Conservation (phyloP, 2,329 filamentous ascomycete genomes). For the Cercospora sesami region DNA sequence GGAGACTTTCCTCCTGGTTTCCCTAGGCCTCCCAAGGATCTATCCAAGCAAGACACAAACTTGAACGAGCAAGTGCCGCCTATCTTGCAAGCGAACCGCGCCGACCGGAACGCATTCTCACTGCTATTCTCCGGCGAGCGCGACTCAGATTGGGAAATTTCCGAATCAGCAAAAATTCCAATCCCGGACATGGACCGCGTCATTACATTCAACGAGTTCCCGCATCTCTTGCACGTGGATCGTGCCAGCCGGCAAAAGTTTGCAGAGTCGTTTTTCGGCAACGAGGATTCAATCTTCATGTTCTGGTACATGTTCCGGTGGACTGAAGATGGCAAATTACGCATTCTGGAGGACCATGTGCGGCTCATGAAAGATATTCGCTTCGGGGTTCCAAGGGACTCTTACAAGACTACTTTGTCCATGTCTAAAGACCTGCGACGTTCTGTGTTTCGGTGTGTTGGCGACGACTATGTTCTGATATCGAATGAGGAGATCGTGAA, state of each 20-base stretch:
- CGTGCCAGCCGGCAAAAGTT: not conserved
- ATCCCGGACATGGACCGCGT: not conserved
- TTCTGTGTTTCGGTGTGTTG: not conserved
- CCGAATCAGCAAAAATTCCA: not conserved
- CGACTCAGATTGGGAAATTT: not conserved
- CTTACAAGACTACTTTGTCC: not conserved
- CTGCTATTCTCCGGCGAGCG: not conserved
- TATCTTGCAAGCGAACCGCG: not conserved
- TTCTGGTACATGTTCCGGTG: not conserved
- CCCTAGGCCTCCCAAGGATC: not conserved
- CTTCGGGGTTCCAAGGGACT: not conserved
- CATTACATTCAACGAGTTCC: not conserved
- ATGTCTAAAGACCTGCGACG: not conserved
- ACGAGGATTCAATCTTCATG: not conserved
- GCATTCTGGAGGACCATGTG: not conserved
- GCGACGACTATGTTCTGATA: not conserved
- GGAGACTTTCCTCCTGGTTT: not conserved
- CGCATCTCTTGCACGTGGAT: not conserved
- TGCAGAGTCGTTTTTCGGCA: not conserved
- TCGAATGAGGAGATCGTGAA: not conserved
- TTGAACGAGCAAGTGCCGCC: not conserved
- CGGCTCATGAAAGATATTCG: not conserved
- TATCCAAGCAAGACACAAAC: not conserved
- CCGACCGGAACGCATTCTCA: not conserved
- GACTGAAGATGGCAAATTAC: too few relatives aligned